Conservation (phyloP, 106 monocot genomes). For the Dactylorhiza incarnata region DNA sequence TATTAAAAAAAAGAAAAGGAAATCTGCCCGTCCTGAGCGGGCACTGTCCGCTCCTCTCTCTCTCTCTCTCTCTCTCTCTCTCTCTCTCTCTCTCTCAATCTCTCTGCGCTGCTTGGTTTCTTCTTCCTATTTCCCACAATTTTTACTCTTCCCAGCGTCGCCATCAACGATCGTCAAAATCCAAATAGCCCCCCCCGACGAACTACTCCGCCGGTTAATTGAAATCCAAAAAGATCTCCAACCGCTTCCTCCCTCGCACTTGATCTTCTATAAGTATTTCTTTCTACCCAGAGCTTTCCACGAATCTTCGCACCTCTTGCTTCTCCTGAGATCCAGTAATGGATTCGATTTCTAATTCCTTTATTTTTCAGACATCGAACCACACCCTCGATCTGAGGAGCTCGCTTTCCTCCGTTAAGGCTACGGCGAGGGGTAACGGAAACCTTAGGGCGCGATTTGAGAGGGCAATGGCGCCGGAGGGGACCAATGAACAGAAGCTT, state of each 20-base stretch:
- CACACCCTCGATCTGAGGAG: constrained; percentile 5
- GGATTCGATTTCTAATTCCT: constrained; percentile 1
- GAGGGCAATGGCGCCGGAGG: constrained; percentile 13
- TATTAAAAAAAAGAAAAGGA: too few species aligned
- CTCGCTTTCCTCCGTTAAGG: not conserved
- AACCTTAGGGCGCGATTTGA: not conserved
- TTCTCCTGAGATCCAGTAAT: not conserved
- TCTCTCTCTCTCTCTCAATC: too few species aligned
- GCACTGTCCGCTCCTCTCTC: too few species aligned
- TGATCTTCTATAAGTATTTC: not conserved
- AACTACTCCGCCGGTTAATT: not conserved
- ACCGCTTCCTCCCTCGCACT: not conserved
- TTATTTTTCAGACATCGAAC: not conserved
- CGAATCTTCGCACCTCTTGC: not conserved
- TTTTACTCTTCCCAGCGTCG: not conserved
- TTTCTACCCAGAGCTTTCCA: not conserved
- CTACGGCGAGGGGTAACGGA: not conserved
- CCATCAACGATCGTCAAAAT: not conserved
- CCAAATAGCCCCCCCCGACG: not conserved
- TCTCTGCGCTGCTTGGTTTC: not conserved
- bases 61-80: too few species aligned
- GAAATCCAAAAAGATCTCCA: not conserved
- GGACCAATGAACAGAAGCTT: constrained; percentile 21
- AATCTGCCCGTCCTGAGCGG: too few species aligned
- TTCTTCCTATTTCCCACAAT: not conserved